Base-by-base conservation (phyloP, 1,139 yeast genomes). In the Yamadazyma sp. region DNA sequence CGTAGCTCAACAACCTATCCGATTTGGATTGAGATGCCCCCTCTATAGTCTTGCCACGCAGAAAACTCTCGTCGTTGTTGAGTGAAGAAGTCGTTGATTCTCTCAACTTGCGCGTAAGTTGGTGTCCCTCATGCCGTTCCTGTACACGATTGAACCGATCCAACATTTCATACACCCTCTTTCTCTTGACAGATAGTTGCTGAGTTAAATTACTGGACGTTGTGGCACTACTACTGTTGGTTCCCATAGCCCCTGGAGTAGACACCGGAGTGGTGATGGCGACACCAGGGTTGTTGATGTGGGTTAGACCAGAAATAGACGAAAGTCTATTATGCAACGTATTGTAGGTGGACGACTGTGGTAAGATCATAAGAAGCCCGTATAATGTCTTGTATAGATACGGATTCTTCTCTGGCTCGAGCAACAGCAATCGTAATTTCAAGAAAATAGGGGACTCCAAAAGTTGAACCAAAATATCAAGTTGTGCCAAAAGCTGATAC, bases 261-360 rank as follows among this genome's bases (percentile, higher is more conserved):
- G 57, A 40, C 2, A 50, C 53, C 3, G 64, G 61, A 2, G 62
- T 52, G 6, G 45, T 42, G 11, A 56, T 45, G 6, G 53, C 39
- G 0, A 53, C 35, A 3, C 46, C 33, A 11, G 34, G 24, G 4
- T 44, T 26, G 13, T 47, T 44, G 21, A 59, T 47, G 15, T 48
- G 53, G 33, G 50, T 53, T 6, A 60, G 57, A 14, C 54, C 57
- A 1, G 67, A 54, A 4, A 63, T 54, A 1, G 86, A 72, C 40
- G 77, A 77, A 38, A 92, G 70, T 44, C 99, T 71, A 54, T 85
- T 87, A 46, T 84, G 83, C 46, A 94, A 70, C 0, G 86, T 80
- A 16, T 78, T 80, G 59, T 88, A 94, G 0, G 98, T 96, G n/a
- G 88, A 78, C 0, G 97, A 87, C 57, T 94, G 99, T 0, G 99